phyloP scores from a whole-genome alignment of 495 filamentous ascomycete species.

The Penicillium paradoxum region DNA sequence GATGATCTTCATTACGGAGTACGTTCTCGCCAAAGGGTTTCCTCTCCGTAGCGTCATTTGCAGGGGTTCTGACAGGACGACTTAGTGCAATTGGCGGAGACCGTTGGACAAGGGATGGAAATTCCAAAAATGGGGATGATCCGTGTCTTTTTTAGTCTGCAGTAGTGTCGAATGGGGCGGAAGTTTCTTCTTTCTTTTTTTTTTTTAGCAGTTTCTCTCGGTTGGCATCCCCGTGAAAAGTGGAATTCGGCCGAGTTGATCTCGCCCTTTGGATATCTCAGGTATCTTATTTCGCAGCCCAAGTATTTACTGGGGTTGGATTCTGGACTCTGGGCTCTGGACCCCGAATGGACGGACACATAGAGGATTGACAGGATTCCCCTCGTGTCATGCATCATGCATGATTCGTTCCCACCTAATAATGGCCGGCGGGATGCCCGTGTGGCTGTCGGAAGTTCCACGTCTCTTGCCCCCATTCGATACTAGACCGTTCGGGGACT shows the following conservation, averaged over 20 bases:
- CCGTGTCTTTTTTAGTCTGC: not conserved
- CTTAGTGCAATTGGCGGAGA: not conserved
- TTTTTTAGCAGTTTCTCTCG: not conserved
- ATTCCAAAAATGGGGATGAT: not conserved
- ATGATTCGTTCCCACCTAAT: not conserved
- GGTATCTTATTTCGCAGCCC: no score
- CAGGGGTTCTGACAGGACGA: not conserved
- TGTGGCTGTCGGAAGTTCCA: not conserved
- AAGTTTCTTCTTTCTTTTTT: not conserved
- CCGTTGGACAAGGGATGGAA: not conserved
- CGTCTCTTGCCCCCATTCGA: not conserved
- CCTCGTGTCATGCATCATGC: slow-evolving; percentile 3
- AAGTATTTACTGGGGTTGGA: no score
- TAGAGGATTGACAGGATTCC: no score
- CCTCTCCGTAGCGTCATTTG: not conserved
- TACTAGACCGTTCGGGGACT: not conserved
- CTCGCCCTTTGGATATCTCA: no score
- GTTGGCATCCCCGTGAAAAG: not conserved
- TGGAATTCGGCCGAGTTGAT: not conserved
- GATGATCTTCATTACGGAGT: no score
- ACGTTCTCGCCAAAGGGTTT: no score
- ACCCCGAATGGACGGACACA: no score
- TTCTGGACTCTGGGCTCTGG: no score
- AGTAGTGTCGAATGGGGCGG: not conserved
- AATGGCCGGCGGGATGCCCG: not conserved